A percentile compares a stretch with the other conserved stretches of the same genome.
phyloP scores from a whole-genome alignment of 78 protist species.

The Tieghemostelium lacteum region DNA sequence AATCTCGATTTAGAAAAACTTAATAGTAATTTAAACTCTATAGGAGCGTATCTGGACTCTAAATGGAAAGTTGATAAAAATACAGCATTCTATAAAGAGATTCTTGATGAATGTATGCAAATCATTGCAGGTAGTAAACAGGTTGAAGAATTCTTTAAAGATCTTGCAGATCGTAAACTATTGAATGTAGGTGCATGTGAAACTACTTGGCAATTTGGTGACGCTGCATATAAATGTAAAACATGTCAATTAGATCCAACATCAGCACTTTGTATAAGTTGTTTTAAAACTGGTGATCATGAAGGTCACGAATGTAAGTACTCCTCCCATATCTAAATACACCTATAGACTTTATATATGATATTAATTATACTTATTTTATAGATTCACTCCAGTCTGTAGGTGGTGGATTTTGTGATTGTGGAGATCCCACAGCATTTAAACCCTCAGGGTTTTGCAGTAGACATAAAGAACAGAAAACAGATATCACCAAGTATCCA shows the following conservation, averaged over 20 bases:
- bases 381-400: slow-evolving; percentile 71
- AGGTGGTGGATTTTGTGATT: slow-evolving; percentile 91
- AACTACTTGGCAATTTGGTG: slow-evolving; percentile 82
- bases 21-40: background rate
- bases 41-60: background rate
- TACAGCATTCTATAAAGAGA: slow-evolving; percentile 4
- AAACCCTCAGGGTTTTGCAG: slow-evolving; percentile 41
- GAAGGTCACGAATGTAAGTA: slow-evolving; percentile 89
- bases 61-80: background rate
- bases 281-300: slow-evolving; percentile 89
- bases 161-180: slow-evolving; percentile 9
- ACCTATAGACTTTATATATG: too few relatives aligned
- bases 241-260: slow-evolving; percentile 92
- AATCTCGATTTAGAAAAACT: background rate
- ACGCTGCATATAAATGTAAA: slow-evolving; percentile 88
- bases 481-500: slow-evolving; percentile 68
- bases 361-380: too few relatives aligned
- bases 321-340: background rate
- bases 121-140: background rate
- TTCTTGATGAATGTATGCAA: slow-evolving; percentile 9
- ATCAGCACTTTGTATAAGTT: slow-evolving; percentile 88
- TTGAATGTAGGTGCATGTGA: slow-evolving; percentile 85
- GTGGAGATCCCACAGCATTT: slow-evolving; percentile 85
- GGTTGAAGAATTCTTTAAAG: slow-evolving; percentile 31
- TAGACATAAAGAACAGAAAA: slow-evolving; percentile 51